Base-by-base conservation (phyloP, 768 basidiomycete genomes). In the Serpula lacrymans region DNA sequence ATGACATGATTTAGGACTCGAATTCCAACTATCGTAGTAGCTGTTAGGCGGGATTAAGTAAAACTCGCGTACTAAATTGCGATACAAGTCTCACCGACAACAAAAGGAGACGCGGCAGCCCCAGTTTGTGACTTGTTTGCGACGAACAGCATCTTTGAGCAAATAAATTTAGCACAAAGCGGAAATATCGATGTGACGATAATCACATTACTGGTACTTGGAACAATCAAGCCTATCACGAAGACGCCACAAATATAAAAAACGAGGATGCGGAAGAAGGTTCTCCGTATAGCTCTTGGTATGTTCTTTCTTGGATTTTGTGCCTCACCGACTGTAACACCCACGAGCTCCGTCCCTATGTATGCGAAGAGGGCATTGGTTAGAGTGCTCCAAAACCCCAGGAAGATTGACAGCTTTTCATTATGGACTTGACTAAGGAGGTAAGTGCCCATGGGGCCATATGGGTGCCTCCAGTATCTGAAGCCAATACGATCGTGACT, bases 271-370 rank as follows among this genome's bases (percentile, higher is more conserved):
- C 78, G 75, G 54, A 70, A 75, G 62, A 82, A 84, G 21, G 79
- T 85, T 49, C 75, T 64, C 39, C 71, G 61, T 35, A 84, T 82
- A n/a, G 82, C 84, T 43, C 71, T 74, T 2, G 87, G 84, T 46
- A 90, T 82, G 34, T 82, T 84, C 56, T 74, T 75, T 45, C 84
- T 68, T 24, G 85, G 86, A 60, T 88, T 83, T 54, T 85, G 73
- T 9, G 80, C 80, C 67, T 79, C 58, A 31, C 62, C 57, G n/a
- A 67, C 76, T 20, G 67, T 68, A 43, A 86, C 78, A 54, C 85
- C 85, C 43, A 90, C 79, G 13, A 87, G 68, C 59, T 90, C 86
- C 14, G 85, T 90, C 22, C 84, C 82, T 43, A 81, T 77, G 56
- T 75, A 82, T 11, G 84, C 80, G 61, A 88, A 88, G 3, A 84